Base-by-base conservation (phyloP, 2,329 filamentous ascomycete species). In the Thermoascus crustaceus region DNA sequence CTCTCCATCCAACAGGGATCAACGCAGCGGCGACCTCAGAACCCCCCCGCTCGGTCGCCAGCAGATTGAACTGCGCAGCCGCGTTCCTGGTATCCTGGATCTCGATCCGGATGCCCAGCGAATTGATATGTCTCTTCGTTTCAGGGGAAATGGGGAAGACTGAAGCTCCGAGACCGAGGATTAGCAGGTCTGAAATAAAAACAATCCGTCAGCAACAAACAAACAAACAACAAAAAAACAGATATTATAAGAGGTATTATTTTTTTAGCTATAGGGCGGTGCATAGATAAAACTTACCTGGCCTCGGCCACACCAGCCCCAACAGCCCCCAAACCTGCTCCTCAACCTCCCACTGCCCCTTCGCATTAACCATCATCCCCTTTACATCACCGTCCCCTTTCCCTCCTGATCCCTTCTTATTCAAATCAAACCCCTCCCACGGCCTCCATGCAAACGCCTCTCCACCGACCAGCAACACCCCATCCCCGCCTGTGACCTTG, bases 31-130 rank as follows among this genome's bases (percentile, higher is more conserved):
- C 89, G 42, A 96, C 79, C 51, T 89, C 82, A 13, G 78, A 72
- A 4, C 91, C 78, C 1, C 91, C 89, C 34, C 91, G 71, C 66
- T 98, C 91, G 11, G 87, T 96, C n/a, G 87, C 89, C 36, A 98
- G 66, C 52, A 98, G 58, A 56, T 98, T 98, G 61, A 91, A 98
- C 58, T 95, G 87, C 21, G 88, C 82, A 1, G 89, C 85, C 6
- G 91, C 91, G 62, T 96, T 96, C 44, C 86, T 72, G 20, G 91
- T 96, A 63, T 96, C 91, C 53, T 89, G 74, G 3, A 95, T 73
- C 53, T 98, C 91, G 4, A 96, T 71, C 38, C 85, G 72, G 48
- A 96, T 83, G 0, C 91, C 91, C 26, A 96, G 61, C 19, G 75
- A 73, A 42, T 80, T 82, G 38, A 98, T 77, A 48, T 78, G 71